Evolutionary conservation across 768 basidiomycete species (phyloP), one percentile per base, ranked within the genome.

Genomic region (Tricholoma saponaceum): DNA sequence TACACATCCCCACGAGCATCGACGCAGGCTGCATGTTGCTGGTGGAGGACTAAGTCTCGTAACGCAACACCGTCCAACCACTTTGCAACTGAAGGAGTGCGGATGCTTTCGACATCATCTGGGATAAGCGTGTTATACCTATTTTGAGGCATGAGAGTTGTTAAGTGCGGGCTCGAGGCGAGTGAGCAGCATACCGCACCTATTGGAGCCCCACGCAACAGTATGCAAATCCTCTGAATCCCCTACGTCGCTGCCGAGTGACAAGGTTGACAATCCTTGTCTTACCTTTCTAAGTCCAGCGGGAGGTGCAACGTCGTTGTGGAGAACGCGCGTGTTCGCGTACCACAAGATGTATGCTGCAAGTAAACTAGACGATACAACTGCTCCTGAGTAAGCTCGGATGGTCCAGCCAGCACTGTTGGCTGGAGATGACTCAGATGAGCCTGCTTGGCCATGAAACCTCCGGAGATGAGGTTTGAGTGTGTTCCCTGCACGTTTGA

Each of bases 1-100:
- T 90, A 89, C 2, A 92, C 85, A 62, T 95, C 86, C 23, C 92
- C 92, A 33, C 81, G 78, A 7, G 83, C 84, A 65, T 93, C 90
- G 18, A 93, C 82, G 60, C 89, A 91, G 13, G 85, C 90, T 0
- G 83, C 89, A 60, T 89, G 84, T 30, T 72, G 74, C 56, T 81
- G 76, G 54, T 91, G 85, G 25, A 93, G 71, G 12, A 79, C 83
- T 35, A 93, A 67, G 64, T 93, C 90, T 8, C 90, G 83, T 13
- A 94, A 75, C 4, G 90, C 89, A 49, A 86, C 77, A 56, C 82
- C 81, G 52, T 85, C 76, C 30, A 94, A 72, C 82, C 86, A 89
- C 20, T 71, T 69, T 1, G 75, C 80, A 55, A 79, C 68, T 0
- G 77, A 71, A 0, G 86, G 88, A 6, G 69, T 72, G 25, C 80